Base-by-base conservation (phyloP, 352 stramenopile species). In the Saprolegnia diclina region DNA sequence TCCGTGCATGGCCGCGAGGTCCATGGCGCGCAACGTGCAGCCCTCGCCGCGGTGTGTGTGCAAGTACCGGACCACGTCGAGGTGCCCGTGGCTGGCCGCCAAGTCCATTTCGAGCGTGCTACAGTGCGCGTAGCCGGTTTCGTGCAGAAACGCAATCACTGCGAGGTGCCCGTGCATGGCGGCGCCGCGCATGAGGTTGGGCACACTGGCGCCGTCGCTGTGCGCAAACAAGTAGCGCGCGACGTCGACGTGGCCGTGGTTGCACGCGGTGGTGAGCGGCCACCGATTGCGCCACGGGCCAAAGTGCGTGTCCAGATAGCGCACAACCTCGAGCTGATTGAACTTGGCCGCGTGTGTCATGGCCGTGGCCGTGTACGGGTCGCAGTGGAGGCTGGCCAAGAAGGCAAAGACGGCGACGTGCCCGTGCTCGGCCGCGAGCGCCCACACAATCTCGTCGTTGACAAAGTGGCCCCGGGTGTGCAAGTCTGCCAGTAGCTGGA, bases 1-100 rank as follows among this genome's bases (percentile, higher is more conserved):
- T 40, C 56, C 70, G 11, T 67, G 35, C 4, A 46, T 42, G 13
- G 70, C 70, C 1, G 62, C 70, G 16, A 40, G n/a, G 48, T 56
- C 63, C 26, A 74, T 71, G 1, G 70, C 64, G 2, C 37, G 35
- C 24, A 44, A 11, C 5, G 40, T 66, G 24, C 57, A 66, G 11
- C 57, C 57, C 7, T 18, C 57, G 16, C 19, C 14, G 7, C 35
- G 18, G 38, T 66, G n/a, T 11, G 13, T 14, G 32, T 66, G 40
- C 4, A 66, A 26, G 22, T 42, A 66, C 11, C 4, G 13, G 14
- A 66, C 57, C 21, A 66, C 50, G 37, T 9, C 5, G 1, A 66
- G 9, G n/a, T 38, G 35, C 6, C 57, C 57, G 21, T 37, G n/a
- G 37, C 37, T 19, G 18, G 57, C 37, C 5, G 57, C 57, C 11